Percentiles rank a stretch among this genome's conserved stretches.
phyloP scores from a whole-genome alignment of 2,329 filamentous ascomycete genomes.

The Hymenoscyphus scutula region DNA sequence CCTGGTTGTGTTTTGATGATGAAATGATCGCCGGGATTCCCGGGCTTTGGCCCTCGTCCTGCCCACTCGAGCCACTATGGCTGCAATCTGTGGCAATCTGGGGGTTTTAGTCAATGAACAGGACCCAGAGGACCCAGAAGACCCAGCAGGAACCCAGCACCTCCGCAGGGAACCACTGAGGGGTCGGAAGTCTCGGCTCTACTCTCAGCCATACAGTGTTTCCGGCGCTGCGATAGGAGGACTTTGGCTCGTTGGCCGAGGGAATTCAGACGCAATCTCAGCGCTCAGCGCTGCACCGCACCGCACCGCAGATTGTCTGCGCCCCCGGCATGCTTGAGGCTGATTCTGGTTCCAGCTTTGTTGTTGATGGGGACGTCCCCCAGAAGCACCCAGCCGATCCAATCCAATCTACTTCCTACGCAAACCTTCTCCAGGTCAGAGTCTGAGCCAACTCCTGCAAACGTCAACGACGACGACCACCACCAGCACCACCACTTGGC shows the following conservation, averaged over 20 bases:
- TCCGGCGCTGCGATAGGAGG: constrained; percentile 5
- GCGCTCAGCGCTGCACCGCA: too few relatives aligned
- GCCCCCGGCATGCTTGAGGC: constrained; percentile 25
- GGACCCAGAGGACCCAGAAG: not conserved
- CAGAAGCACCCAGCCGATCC: not conserved
- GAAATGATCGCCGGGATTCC: not conserved
- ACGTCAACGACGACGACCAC: not conserved
- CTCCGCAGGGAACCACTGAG: not conserved
- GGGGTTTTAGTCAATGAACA: not conserved
- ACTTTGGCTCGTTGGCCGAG: constrained; percentile 1
- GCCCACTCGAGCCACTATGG: not conserved
- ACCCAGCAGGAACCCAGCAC: too few relatives aligned
- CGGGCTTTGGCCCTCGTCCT: not conserved
- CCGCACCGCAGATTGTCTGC: constrained; percentile 7
- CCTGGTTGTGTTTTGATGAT: not conserved
- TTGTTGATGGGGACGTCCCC: constrained; percentile 14
- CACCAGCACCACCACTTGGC: not conserved
- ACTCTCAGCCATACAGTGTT: constrained; percentile 8
- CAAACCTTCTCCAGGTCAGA: not conserved
- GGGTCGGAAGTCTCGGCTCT: constrained; percentile 9
- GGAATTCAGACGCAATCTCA: not conserved
- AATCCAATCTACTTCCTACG: not conserved
- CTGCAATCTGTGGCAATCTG: too few relatives aligned
- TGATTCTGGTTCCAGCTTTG: constrained; percentile 15
- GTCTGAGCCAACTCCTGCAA: constrained; percentile 5